phyloP scores from a whole-genome alignment of 2,329 filamentous ascomycete genomes.

The Colletotrichum sp. region DNA sequence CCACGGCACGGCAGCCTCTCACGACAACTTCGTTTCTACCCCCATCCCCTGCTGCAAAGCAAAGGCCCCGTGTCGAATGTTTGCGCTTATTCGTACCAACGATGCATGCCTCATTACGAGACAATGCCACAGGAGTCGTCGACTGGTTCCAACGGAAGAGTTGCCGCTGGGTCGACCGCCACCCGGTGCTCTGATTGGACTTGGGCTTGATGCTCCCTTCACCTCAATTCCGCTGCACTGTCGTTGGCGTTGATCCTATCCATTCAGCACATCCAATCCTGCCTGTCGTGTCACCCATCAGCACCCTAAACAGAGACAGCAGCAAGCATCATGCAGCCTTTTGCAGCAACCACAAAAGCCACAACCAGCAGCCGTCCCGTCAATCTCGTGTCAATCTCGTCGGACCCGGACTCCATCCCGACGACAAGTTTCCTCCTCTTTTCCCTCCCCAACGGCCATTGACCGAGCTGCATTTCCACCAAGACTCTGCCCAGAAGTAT shows the following conservation, averaged over 20 bases:
- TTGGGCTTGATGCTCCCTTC: neutral
- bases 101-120: neutral
- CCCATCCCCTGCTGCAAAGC: neutral
- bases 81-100: neutral
- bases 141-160: neutral
- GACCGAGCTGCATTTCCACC: neutral
- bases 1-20: neutral
- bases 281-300: neutral
- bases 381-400: neutral
- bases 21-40: neutral
- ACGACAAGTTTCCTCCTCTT: neutral
- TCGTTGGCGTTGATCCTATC: neutral
- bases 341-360: neutral
- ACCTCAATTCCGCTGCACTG: neutral
- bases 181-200: neutral
- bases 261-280: neutral
- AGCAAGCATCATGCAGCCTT: neutral
- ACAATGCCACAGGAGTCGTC: neutral
- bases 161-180: neutral
- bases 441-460: neutral
- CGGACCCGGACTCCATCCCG: neutral
- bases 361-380: neutral
- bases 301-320: neutral
- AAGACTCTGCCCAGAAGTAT: neutral
- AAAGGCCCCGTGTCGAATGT: neutral